A percentile compares a stretch with the other conserved stretches of the same genome.
These are phyloP conservation scores for Blastobotrys attinorum DNA, from an alignment of 805 yeast species.

Conservation along the genomic window DNA sequence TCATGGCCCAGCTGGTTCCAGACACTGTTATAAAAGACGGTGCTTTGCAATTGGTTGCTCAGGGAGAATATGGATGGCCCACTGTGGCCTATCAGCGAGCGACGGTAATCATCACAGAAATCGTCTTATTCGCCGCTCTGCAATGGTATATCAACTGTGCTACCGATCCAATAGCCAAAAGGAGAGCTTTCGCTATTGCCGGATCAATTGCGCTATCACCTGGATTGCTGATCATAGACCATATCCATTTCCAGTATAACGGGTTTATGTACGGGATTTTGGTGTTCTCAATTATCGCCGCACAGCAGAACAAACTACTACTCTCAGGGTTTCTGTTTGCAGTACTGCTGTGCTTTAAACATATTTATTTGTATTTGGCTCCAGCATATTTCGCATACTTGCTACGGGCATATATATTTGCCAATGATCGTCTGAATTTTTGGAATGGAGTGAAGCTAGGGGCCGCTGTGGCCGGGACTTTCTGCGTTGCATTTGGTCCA, in stretches of 20 bases:
- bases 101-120: constrained; percentile 74
- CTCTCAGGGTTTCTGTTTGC: constrained; percentile 58
- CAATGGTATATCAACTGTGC: constrained; percentile 53
- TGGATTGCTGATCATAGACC: constrained; percentile 84
- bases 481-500: constrained; percentile 69
- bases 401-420: constrained; percentile 61
- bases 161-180: constrained; percentile 15
- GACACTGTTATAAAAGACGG: constrained; percentile 58
- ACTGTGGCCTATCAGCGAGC: constrained; percentile 75
- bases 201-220: constrained; percentile 82
- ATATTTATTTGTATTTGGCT: constrained; percentile 84
- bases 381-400: constrained; percentile 86
- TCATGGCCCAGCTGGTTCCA: constrained; percentile 66
- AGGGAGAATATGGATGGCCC: constrained; percentile 66
- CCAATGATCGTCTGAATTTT: constrained; percentile 39
- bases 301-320: constrained; percentile 49
- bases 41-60: constrained; percentile 57
- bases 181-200: constrained; percentile 64
- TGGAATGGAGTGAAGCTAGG: constrained; percentile 54
- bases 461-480: constrained; percentile 50
- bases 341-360: constrained; percentile 81
- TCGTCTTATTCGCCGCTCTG: constrained; percentile 58
- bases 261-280: constrained; percentile 87
- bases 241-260: constrained; percentile 94
- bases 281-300: constrained; percentile 64